Base-by-base conservation (phyloP, 805 yeast genomes). In the Monosporozyma aerobia region DNA sequence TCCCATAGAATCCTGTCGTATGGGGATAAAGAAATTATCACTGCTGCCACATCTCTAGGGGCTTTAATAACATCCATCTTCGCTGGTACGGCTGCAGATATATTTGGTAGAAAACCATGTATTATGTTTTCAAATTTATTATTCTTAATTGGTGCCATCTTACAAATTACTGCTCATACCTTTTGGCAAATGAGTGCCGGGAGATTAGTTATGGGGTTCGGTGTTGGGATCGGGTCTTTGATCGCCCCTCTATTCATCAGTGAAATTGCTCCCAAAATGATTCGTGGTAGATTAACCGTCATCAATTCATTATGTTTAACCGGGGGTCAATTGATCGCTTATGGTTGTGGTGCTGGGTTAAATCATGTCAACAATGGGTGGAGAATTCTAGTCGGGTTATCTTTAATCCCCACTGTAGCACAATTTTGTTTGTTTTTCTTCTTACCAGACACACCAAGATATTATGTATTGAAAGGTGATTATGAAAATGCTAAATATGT, bases 401-500 rank as follows among this genome's bases (percentile, higher is more conserved):
- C 96, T 48, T 79, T 94, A 74, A 79, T 92, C 30, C 98, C 98
- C 13, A 87, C 96, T 6, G 83, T 77, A 16, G 57, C 82, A 30
- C 98, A 92, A 72, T 78, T 87, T 67, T 73, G 75, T 22, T 77
- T 88, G 49, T 90, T 94, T 66, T 68, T 81, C 62, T 90, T 88
- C 73, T 78, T 92, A 69, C 98, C 99, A 11, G 99, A 92, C 64
- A 90, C 98, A 11, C 99, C 99, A 54, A 80, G 99, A 68, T 92
- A 72, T 67, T 82, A 92, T 62, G 82, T 92, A 47, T 81, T 86
- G 75, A 79, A 81, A 57, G 85, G 86, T 50, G 73, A 80, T 49
- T 58, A 74, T 23, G 88, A 81, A 2, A 74, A 73, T 56, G 98
- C 98, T 16, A 77, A 76, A 46, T 64, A 69, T 10, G 95, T 90